Conservation (phyloP, 176 grass and related monocot species). For the Oryza officinalis region DNA sequence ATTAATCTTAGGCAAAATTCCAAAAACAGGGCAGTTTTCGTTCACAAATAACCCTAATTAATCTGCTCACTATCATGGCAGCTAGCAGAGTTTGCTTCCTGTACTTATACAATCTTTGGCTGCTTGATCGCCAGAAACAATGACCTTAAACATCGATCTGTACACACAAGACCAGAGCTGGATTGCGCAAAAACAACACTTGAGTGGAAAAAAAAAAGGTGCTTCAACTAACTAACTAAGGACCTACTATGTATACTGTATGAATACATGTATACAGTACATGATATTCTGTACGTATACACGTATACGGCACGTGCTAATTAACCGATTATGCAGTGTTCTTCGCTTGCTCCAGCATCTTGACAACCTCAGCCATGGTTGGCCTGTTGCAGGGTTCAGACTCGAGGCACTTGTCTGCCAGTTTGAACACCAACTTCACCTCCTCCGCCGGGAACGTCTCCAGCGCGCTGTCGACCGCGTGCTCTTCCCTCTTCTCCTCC, state of each 20-base stretch:
- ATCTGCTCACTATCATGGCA: neutral
- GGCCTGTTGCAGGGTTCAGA: conserved; percentile 60
- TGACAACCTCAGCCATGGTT: conserved; percentile 66
- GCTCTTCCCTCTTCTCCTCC: conserved; percentile 62
- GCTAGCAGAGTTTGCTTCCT: neutral
- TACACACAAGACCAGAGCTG: neutral
- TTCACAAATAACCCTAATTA: neutral
- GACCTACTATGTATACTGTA: neutral
- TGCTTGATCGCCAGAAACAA: neutral
- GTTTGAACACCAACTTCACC: conserved; percentile 50
- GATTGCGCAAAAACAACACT: conserved; percentile 6
- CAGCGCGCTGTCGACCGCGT: conserved; percentile 63
- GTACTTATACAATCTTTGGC: neutral
- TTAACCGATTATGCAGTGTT: neutral
- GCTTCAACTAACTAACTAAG: neutral
- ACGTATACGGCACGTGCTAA: neutral
- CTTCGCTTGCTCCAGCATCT: conserved; percentile 60
- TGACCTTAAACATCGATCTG: neutral
- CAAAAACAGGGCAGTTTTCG: neutral
- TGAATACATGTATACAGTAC: neutral
- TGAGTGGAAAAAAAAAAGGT: neutral
- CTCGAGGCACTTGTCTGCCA: conserved; percentile 75
- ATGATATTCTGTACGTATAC: neutral
- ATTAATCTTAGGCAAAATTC: neutral
- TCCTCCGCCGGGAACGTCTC: conserved; percentile 40